Evolutionary conservation across 441 rosid genomes (phyloP), one percentile per base, ranked within the genome.

Genomic region (Capsella rubella): DNA sequence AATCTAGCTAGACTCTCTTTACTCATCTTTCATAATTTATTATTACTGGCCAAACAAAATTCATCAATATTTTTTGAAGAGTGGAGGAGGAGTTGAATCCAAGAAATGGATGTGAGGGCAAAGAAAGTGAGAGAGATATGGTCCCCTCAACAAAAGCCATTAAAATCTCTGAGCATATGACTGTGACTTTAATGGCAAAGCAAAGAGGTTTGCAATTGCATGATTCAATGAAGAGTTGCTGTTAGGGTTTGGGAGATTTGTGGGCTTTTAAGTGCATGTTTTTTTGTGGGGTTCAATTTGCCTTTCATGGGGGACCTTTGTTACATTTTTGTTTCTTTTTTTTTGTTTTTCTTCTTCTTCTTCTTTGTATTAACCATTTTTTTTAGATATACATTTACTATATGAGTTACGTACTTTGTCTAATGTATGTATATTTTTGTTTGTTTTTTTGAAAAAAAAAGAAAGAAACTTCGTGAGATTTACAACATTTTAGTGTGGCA

Each of bases 111-210:
- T 63, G 71, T 65, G 64, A 71, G 55, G 80, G 80, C 50, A 51
- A 21, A 77, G 69, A 71, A 77, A 77, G 73, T 65, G 77, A 71
- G 61, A 71, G 61, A 66, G 69, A 71, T 42, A 77, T 72, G 80
- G 77, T 59, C 80, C 80, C 80, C 80, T 72, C 69, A 77, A 71
- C 58, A 77, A 77, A 77, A 72, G 77, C 80, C 77, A 77, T 77
- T 71, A 77, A 77, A 21, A 71, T 51, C 76, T 58, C 77, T 77
- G 77, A 77, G 77, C 80, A 72, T 77, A 77, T 72, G 73, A 71
- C 69, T 77, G 63, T 72, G 80, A 77, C 80, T 77, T 72, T 66
- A 72, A 60, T 77, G 80, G 80, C 58, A 71, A 58, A 77, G 73
- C 73, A 77, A 77, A 77, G 73, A 51, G 77, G 80, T 77, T 77